phyloP scores from a whole-genome alignment of 2,329 filamentous ascomycete genomes.

The Colletotrichum zoysiae region DNA sequence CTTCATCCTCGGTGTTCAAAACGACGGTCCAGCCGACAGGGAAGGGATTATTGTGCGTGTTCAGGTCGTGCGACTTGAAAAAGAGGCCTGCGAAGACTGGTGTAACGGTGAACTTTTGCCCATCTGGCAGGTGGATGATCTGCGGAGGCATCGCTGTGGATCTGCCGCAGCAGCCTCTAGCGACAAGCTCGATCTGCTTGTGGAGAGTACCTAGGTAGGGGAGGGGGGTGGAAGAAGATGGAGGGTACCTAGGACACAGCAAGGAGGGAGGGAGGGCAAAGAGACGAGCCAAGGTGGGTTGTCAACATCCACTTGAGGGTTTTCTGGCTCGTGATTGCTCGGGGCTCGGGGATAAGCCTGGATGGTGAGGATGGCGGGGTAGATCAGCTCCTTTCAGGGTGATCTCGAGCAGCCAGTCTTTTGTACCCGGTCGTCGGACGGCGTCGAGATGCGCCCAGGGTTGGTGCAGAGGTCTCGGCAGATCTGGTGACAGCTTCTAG shows the following conservation, averaged over 20 bases:
- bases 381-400: conserved; percentile 16
- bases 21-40: conserved; percentile 93
- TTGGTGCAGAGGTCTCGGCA: conserved; percentile 19
- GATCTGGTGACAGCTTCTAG: conserved; percentile 38
- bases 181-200: neutral
- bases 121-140: conserved; percentile 83
- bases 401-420: conserved; percentile 26
- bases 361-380: conserved; percentile 35
- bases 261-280: neutral
- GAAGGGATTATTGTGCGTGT: conserved; percentile 75
- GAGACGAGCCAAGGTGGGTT: neutral
- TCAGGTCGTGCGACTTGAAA: conserved; percentile 87
- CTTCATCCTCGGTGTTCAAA: conserved; percentile 74
- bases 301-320: neutral
- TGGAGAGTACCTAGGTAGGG: conserved; percentile 3
- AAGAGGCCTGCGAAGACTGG: conserved; percentile 92
- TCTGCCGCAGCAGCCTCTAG: conserved; percentile 19
- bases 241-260: conserved; percentile 10
- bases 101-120: conserved; percentile 82
- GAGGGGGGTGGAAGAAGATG: neutral
- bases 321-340: neutral
- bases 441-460: conserved; percentile 12
- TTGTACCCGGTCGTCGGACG: conserved; percentile 21
- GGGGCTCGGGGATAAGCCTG: conserved; percentile 4
- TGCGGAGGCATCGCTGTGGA: conserved; percentile 52